Evolutionary conservation across 768 basidiomycete genomes (phyloP), one percentile per base, ranked within the genome.

Genomic region (Tulasnella calospora): DNA sequence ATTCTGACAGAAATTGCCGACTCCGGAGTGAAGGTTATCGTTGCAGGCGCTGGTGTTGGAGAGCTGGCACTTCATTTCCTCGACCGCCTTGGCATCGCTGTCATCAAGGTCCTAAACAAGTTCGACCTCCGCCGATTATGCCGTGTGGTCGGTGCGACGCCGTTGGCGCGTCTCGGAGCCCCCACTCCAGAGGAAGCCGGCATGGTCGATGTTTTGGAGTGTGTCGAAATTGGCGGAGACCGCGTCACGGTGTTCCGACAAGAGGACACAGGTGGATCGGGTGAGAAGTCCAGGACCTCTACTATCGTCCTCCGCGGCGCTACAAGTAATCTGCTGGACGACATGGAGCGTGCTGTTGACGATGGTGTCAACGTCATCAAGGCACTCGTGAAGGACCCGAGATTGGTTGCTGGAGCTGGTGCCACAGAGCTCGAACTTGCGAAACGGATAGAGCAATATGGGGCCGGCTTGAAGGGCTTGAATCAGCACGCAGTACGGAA

Each of bases 281-380:
- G 87, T 0, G 95, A 96, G 83, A 92, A 91, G 84, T 93, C 94
- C 9, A 87, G 90, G 51, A 99, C 95, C 55, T 92, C 98, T 38
- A 99, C 97, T 21, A 93, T 99, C 84, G 94, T 99, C 27, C 86
- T 99, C 61, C 90, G 98, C 19, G 98, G 98, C 0, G 97, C 98
- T 41, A 99, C 98, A 0, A 89, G 93, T 72, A 98, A 98, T 85
- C 91, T 91, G 80, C 85, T 99, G 71, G 98, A 99, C 83, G 98
- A 99, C 84, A 89, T 99, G 44, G 97, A 99, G 84, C 90, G 98
- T 36, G 96, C 97, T 38, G 88, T 99, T 71, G 98, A 99, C 83
- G 96, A 99, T 82, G 98, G 97, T 36, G 95, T 96, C 80, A 96
- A 94, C 85, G 97, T 97, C 61, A 93, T 99, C 86, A 96, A 98